Percentiles rank a stretch among this genome's conserved stretches.
Evolutionary conservation across 1,284 basidiomycete genomes (phyloP).

Genomic region (Violaceomyces palustris): DNA sequence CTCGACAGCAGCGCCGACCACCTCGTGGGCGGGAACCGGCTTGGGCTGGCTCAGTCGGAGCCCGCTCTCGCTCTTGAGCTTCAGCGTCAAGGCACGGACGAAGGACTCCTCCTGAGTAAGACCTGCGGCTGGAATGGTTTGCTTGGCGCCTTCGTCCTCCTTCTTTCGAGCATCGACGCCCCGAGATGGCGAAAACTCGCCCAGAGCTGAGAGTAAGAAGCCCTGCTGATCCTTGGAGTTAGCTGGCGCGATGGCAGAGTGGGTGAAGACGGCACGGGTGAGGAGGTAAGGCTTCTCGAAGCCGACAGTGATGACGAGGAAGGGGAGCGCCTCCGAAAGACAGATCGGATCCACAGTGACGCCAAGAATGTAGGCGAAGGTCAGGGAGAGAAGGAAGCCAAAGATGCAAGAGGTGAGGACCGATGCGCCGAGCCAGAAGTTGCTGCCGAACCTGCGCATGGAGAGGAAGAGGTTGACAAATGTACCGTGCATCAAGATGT

Average conservation of each 20-base stretch:
- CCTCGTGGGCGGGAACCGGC: conserved; percentile 66
- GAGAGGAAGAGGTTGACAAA: conserved; percentile 66
- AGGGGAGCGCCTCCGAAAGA: conserved; percentile 89
- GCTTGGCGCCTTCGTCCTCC: conserved; percentile 16
- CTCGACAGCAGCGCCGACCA: conserved; percentile 77
- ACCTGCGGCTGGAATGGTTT: conserved; percentile 16
- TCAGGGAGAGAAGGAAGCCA: conserved; percentile 79
- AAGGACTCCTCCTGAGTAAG: conserved; percentile 40
- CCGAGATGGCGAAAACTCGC: conserved; percentile 7
- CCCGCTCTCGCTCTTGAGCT: conserved; percentile 51
- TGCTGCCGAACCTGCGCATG: conserved; percentile 50
- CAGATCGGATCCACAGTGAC: conserved; percentile 89
- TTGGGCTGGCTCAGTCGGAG: conserved; percentile 56
- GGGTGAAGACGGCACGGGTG: conserved; percentile 81
- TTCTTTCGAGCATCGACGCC: too few relatives aligned
- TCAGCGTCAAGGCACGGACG: conserved; percentile 51
- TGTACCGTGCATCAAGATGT: conserved; percentile 90
- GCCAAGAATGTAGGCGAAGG: conserved; percentile 73
- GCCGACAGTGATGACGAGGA: conserved; percentile 93
- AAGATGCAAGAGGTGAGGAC: conserved; percentile 80
- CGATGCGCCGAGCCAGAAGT: conserved; percentile 61
- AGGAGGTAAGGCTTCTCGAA: conserved; percentile 95
- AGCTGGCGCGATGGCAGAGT: conserved; percentile 64
- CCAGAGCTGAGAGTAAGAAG: conserved; percentile 19
- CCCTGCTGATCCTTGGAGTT: conserved; percentile 17